Conservation (phyloP, 257 asterid species). For the Jasminum sambac region DNA sequence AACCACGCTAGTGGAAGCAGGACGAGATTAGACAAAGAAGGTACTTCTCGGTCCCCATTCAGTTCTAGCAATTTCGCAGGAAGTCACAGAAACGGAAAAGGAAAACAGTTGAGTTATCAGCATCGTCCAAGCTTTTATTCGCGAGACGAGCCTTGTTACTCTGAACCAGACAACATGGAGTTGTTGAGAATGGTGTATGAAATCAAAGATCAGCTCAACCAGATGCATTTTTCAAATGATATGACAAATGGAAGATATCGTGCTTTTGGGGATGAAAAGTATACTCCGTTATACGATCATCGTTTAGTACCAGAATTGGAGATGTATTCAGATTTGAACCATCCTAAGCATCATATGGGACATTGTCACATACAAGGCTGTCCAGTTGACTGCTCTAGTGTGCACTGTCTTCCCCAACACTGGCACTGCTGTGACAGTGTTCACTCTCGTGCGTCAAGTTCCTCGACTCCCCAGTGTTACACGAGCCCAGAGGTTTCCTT, state of each 20-base stretch:
- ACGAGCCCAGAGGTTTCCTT: slow-evolving; percentile 45
- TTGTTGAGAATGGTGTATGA: slow-evolving; percentile 71
- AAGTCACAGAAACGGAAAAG: slow-evolving; percentile 29
- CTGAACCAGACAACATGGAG: slow-evolving; percentile 56
- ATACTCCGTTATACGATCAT: slow-evolving; percentile 28
- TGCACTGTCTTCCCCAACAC: slow-evolving; percentile 48
- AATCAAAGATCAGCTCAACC: slow-evolving; percentile 69
- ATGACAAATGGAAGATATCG: slow-evolving; percentile 29
- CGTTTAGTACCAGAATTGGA: slow-evolving; percentile 38
- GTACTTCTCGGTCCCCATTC: slow-evolving; percentile 28
- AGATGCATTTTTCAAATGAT: slow-evolving; percentile 40
- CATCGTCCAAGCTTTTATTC: slow-evolving; percentile 38
- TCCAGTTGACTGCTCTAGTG: slow-evolving; percentile 44
- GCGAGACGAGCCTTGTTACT: slow-evolving; percentile 37
- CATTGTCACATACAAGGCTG: slow-evolving; percentile 25
- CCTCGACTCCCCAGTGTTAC: slow-evolving; percentile 54
- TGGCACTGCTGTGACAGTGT: slow-evolving; percentile 36
- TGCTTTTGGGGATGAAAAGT: slow-evolving; percentile 22
- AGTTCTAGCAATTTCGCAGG: slow-evolving; percentile 30
- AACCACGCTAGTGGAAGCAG: slow-evolving; percentile 25
- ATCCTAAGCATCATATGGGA: slow-evolving; percentile 29
- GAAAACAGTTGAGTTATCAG: slow-evolving; percentile 31
- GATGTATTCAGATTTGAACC: slow-evolving; percentile 32
- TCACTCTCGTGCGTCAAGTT: slow-evolving; percentile 32
- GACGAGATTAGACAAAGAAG: slow-evolving; percentile 34